Percentiles rank a stretch among this genome's conserved stretches.
phyloP scores from a whole-genome alignment of 2,329 filamentous ascomycete genomes.

The Paracamarosporium sp. region DNA sequence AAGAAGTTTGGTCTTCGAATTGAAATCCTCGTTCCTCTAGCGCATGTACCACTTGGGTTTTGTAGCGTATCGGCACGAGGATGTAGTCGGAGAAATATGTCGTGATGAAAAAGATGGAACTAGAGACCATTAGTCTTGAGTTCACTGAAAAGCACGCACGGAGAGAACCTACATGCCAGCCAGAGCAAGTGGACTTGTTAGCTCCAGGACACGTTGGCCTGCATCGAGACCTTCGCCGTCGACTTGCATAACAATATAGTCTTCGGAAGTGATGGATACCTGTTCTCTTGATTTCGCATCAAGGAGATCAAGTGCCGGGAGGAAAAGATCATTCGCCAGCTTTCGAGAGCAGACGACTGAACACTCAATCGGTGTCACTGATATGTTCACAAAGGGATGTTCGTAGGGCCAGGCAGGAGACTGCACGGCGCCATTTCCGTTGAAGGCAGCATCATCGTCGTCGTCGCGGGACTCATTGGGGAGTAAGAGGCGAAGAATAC shows the following conservation, averaged over 20 bases:
- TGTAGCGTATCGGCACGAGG: constrained; percentile 79
- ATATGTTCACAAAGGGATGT: constrained; percentile 91
- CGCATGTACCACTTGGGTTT: constrained; percentile 75
- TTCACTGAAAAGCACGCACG: neutral
- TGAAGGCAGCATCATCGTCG: constrained; percentile 25
- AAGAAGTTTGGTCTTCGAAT: constrained; percentile 70
- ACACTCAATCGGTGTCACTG: constrained; percentile 89
- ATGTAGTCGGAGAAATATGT: constrained; percentile 99
- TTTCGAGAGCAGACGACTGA: constrained; percentile 85
- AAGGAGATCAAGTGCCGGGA: constrained; percentile 71
- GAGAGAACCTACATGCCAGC: constrained; percentile 73
- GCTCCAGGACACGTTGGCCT: constrained; percentile 86
- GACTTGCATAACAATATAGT: constrained; percentile 88
- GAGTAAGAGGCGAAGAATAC: constrained; percentile 84
- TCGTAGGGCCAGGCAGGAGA: constrained; percentile 55
- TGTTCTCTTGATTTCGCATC: constrained; percentile 51
- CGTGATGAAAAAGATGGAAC: constrained; percentile 96
- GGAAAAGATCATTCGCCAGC: constrained; percentile 77
- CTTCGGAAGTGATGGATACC: constrained; percentile 79
- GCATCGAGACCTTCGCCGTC: constrained; percentile 90
- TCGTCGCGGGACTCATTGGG: constrained; percentile 58
- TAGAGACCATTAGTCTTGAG: constrained; percentile 35
- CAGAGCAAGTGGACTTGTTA: constrained; percentile 88
- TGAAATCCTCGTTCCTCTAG: constrained; percentile 82
- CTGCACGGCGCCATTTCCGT: constrained; percentile 40